phyloP scores from a whole-genome alignment of 2,329 filamentous ascomycete genomes.

The Pestalotiopsis sp. region DNA sequence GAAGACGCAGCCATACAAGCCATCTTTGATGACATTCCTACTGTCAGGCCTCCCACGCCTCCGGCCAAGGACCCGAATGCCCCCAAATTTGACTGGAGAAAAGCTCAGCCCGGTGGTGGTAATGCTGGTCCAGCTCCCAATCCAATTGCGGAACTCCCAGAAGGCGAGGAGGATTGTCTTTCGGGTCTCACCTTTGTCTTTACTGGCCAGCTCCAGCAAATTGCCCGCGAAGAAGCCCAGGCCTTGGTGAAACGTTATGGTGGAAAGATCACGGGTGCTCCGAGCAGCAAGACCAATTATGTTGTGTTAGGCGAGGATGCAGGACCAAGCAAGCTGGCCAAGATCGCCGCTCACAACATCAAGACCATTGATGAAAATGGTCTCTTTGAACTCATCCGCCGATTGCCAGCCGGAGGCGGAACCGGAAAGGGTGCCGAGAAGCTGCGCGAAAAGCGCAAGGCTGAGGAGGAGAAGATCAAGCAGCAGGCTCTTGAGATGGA shows the following conservation, averaged over 20 bases:
- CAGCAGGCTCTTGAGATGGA: conserved; percentile 86
- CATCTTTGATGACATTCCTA: conserved; percentile 87
- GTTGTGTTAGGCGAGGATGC: conserved; percentile 91
- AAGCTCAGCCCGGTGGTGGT: conserved; percentile 57
- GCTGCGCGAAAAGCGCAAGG: conserved; percentile 80
- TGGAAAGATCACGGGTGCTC: conserved; percentile 82
- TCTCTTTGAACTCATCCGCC: conserved; percentile 81
- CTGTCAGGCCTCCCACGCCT: conserved; percentile 80
- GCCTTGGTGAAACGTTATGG: conserved; percentile 90
- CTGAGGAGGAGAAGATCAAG: conserved; percentile 81
- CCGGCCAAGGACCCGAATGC: conserved; percentile 69
- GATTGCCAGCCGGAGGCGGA: conserved; percentile 83
- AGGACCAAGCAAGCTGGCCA: conserved; percentile 88
- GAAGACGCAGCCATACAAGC: conserved; percentile 77
- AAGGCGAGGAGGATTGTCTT: conserved; percentile 86
- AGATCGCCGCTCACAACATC: conserved; percentile 77
- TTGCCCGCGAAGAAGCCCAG: conserved; percentile 84
- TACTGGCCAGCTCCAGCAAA: conserved; percentile 80
- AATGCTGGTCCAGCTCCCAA: conserved; percentile 67
- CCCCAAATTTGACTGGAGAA: conserved; percentile 79
- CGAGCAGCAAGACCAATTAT: conserved; percentile 92
- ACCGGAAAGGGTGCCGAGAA: conserved; percentile 86
- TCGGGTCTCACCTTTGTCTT: conserved; percentile 92
- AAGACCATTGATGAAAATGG: conserved; percentile 96
- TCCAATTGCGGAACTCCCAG: conserved; percentile 71